Evolutionary conservation across 768 basidiomycete genomes (phyloP).

Genomic region (Trametes elegans): DNA sequence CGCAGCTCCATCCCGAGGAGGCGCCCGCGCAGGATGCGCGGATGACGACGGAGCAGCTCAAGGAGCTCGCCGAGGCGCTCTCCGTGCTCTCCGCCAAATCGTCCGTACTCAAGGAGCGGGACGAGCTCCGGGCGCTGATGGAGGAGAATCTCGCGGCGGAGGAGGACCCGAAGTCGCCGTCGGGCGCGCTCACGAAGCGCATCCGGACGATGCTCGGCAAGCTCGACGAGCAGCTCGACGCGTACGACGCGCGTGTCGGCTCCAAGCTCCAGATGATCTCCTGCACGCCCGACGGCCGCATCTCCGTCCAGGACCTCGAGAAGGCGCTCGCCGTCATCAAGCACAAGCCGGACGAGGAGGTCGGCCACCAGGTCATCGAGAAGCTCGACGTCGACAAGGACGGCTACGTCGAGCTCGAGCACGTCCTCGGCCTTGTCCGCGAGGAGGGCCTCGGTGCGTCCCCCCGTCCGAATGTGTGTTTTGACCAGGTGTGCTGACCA

Average conservation of each 20-base stretch:
- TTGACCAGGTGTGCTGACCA: background rate
- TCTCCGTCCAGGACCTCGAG: constrained; percentile 84
- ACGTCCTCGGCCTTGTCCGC: constrained; percentile 84
- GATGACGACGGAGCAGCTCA: constrained; percentile 96
- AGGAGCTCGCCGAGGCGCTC: constrained; percentile 89
- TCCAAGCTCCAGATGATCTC: constrained; percentile 84
- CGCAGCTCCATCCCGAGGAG: constrained; percentile 62
- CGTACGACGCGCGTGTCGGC: constrained; percentile 87
- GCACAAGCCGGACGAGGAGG: constrained; percentile 88
- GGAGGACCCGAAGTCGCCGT: constrained; percentile 82
- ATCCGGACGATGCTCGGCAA: constrained; percentile 95
- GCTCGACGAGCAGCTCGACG: constrained; percentile 88
- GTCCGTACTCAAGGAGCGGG: constrained; percentile 92
- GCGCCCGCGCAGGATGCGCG: constrained; percentile 57
- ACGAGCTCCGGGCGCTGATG: constrained; percentile 89
- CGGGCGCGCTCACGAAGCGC: constrained; percentile 88
- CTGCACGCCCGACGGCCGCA: constrained; percentile 81
- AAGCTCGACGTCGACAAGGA: constrained; percentile 97
- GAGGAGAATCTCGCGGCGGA: constrained; percentile 90
- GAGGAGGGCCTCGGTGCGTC: constrained; percentile 80
- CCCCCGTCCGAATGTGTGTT: background rate
- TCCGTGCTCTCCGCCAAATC: constrained; percentile 91
- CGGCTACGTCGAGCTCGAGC: constrained; percentile 92
- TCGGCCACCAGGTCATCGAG: constrained; percentile 81
- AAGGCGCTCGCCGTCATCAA: constrained; percentile 92